These are phyloP conservation scores for Tetracladium marchalianum DNA, from an alignment of 495 filamentous ascomycete species.

Conservation along the genomic window DNA sequence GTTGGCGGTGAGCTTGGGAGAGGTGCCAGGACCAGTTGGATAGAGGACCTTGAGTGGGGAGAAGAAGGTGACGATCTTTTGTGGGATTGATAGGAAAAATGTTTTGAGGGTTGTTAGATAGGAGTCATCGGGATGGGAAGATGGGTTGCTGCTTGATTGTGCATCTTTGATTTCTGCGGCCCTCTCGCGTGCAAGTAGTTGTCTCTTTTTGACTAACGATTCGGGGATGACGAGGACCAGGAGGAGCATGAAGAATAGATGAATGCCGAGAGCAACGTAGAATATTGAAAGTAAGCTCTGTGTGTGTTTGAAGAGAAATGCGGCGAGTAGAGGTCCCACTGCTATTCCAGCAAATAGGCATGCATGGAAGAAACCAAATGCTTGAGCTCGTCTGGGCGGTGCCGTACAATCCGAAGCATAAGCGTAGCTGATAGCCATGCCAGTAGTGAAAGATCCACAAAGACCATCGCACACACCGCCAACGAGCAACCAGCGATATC, in stretches of 20 bases:
- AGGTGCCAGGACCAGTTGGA: conserved; percentile 54
- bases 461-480: conserved; percentile 71
- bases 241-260: conserved; percentile 59
- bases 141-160: conserved; percentile 2
- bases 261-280: conserved; percentile 62
- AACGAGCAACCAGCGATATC: conserved; percentile 64
- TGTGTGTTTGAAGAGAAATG: conserved; percentile 61
- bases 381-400: conserved; percentile 66
- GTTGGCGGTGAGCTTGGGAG: conserved; percentile 55
- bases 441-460: conserved; percentile 75
- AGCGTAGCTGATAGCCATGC: conserved; percentile 68
- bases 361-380: conserved; percentile 83
- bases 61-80: too few species aligned
- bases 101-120: conserved; percentile 52
- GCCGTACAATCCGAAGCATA: conserved; percentile 85
- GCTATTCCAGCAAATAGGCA: conserved; percentile 82
- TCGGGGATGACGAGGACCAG: conserved; percentile 68
- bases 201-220: conserved; percentile 61
- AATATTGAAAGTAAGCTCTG: conserved; percentile 64
- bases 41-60: conserved; percentile 56
- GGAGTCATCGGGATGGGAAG: conserved; percentile 1
- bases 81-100: conserved; percentile 22
- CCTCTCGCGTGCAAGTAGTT: conserved; percentile 57
- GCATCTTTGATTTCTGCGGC: conserved; percentile 26
- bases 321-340: conserved; percentile 69